Evolutionary conservation across 129 eudicot species (phyloP).

Genomic region (Ambrosia trifida): DNA sequence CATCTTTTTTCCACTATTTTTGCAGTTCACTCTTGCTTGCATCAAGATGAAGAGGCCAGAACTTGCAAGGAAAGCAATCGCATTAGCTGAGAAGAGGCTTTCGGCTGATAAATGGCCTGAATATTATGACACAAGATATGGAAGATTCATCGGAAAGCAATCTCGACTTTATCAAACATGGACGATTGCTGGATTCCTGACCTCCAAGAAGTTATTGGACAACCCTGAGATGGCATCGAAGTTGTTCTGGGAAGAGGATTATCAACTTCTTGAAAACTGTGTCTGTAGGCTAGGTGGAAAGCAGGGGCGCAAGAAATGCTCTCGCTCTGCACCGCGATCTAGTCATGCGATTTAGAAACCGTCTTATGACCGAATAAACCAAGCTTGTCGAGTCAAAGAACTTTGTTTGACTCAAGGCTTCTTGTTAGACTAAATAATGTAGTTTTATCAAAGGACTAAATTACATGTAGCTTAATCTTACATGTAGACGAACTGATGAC

Average conservation of each 20-base stretch:
- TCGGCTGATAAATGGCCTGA: constrained; percentile 77
- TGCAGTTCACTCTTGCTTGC: constrained; percentile 90
- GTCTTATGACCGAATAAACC: neutral
- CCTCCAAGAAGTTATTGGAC: constrained; percentile 74
- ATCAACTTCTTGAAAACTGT: constrained; percentile 75
- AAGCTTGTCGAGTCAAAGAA: neutral
- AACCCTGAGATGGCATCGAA: constrained; percentile 68
- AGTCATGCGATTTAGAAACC: constrained; percentile 17
- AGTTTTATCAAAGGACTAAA: neutral
- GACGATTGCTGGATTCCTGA: constrained; percentile 83
- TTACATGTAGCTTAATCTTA: neutral
- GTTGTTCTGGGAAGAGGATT: constrained; percentile 83
- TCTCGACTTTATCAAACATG: constrained; percentile 81
- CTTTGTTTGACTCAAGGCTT: neutral
- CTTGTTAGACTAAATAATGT: neutral
- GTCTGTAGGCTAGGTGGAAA: constrained; percentile 67
- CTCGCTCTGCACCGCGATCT: constrained; percentile 55
- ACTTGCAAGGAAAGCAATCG: constrained; percentile 70
- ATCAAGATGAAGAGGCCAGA: constrained; percentile 86
- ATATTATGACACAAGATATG: constrained; percentile 79
- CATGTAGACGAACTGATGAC: neutral
- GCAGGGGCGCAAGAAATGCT: constrained; percentile 60
- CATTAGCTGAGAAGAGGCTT: constrained; percentile 73
- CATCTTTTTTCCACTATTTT: neutral
- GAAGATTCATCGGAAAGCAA: constrained; percentile 86